Conservation (phyloP, 176 grass and related monocot genomes). For the Rhynchospora tenuis region DNA sequence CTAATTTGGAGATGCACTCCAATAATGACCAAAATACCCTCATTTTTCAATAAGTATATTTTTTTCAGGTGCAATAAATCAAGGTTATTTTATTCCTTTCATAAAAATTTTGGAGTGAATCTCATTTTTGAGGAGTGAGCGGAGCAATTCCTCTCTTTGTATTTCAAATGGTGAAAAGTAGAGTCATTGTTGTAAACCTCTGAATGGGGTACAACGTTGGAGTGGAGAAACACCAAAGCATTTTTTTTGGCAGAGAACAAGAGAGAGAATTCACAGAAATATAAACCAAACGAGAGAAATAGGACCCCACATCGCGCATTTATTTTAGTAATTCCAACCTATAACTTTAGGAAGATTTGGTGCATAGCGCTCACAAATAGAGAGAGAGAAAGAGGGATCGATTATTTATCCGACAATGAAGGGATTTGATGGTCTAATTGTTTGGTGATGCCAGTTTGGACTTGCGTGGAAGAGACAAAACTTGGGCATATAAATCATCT, state of each 20-base stretch:
- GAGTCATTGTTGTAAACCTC: too few species aligned
- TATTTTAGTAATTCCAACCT: constrained; percentile 16
- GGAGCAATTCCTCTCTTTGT: too few species aligned
- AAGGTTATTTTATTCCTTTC: too few species aligned
- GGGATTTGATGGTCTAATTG: constrained; percentile 4
- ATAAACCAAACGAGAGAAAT: background rate
- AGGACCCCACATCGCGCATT: background rate
- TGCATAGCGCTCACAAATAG: background rate
- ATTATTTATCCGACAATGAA: constrained; percentile 11
- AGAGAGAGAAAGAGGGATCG: background rate
- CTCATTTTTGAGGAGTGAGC: too few species aligned
- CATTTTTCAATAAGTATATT: too few species aligned
- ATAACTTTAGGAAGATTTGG: constrained; percentile 13
- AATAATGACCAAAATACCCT: too few species aligned
- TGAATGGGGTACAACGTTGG: constrained; percentile 15
- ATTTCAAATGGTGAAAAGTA: too few species aligned
- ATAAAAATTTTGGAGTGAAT: too few species aligned
- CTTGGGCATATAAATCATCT: background rate
- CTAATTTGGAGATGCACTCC: too few species aligned
- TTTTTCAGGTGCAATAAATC: too few species aligned
- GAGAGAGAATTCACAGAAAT: constrained; percentile 1
- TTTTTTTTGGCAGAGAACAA: constrained; percentile 20
- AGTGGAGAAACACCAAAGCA: background rate
- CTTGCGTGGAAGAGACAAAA: background rate
- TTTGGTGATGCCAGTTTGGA: background rate